Evolutionary conservation across 2,329 filamentous ascomycete species (phyloP).

Genomic region (Cladophialophora exuberans): DNA sequence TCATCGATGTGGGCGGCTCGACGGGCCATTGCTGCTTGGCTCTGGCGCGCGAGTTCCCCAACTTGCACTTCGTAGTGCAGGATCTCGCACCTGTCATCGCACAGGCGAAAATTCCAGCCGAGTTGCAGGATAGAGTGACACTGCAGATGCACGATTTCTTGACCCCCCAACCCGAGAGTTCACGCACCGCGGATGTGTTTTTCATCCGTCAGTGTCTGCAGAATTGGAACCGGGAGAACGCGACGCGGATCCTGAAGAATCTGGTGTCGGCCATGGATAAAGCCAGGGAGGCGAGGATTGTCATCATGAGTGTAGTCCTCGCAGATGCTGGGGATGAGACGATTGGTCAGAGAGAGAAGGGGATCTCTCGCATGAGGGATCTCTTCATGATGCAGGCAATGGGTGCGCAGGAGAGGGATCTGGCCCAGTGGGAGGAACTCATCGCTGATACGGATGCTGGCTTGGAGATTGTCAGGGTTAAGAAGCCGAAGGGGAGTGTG

Average conservation of each 20-base stretch:
- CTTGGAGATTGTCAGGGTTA: neutral
- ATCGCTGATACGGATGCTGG: neutral
- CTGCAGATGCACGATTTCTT: conserved; percentile 6
- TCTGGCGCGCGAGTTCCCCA: neutral
- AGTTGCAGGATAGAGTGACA: neutral
- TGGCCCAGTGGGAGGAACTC: neutral
- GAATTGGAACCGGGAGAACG: neutral
- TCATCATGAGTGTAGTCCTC: conserved; percentile 8
- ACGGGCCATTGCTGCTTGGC: conserved; percentile 5
- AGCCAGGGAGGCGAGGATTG: neutral
- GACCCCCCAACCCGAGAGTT: neutral
- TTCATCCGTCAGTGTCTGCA: conserved; percentile 9
- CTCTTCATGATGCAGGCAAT: conserved; percentile 14
- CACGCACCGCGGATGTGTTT: neutral
- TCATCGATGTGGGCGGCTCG: conserved; percentile 6
- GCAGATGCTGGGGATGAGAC: neutral
- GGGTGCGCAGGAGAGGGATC: conserved; percentile 2
- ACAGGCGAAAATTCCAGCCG: neutral
- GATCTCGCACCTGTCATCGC: conserved; percentile 4
- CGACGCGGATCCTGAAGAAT: neutral
- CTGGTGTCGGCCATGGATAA: neutral
- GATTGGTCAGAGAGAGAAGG: conserved; percentile 5
- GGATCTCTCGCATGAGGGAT: conserved; percentile 2
- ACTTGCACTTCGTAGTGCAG: conserved; percentile 4
- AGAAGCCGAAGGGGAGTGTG: conserved; percentile 3